A percentile compares a stretch with the other conserved stretches of the same genome.
Evolutionary conservation across 768 basidiomycete genomes (phyloP).

Genomic region (Grammothele lineata): DNA sequence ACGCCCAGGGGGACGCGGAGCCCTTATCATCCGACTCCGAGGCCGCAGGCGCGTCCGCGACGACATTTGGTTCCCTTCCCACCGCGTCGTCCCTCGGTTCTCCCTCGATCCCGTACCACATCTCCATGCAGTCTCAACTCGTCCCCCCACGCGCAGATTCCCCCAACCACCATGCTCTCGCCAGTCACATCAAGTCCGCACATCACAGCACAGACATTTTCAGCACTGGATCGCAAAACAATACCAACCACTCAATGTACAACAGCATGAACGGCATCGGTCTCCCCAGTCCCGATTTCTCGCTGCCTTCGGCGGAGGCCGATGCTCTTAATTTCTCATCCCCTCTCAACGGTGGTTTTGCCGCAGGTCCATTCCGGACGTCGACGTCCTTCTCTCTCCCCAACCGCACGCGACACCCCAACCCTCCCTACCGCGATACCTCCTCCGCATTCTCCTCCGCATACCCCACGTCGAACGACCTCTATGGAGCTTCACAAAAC

Average conservation of each 20-base stretch:
- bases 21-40: slow-evolving; percentile 52
- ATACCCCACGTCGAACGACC: slow-evolving; percentile 20
- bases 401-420: slow-evolving; percentile 33
- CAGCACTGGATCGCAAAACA: slow-evolving; percentile 26
- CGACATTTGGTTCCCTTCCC: slow-evolving; percentile 46
- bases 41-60: slow-evolving; percentile 35
- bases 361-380: slow-evolving; percentile 31
- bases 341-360: slow-evolving; percentile 30
- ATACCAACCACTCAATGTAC: slow-evolving; percentile 35
- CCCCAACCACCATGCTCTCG: slow-evolving; percentile 37
- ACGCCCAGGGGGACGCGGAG: slow-evolving; percentile 82
- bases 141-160: slow-evolving; percentile 47
- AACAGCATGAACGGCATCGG: slow-evolving; percentile 39
- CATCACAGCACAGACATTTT: slow-evolving; percentile 30
- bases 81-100: slow-evolving; percentile 49
- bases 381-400: slow-evolving; percentile 30
- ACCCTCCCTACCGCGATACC: slow-evolving; percentile 22
- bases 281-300: slow-evolving; percentile 31
- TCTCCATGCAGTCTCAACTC: slow-evolving; percentile 43
- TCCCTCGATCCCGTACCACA: slow-evolving; percentile 52
- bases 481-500: slow-evolving; percentile 22
- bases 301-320: slow-evolving; percentile 29
- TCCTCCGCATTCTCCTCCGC: slow-evolving; percentile 27
- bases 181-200: slow-evolving; percentile 29
- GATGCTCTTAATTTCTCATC: slow-evolving; percentile 30